phyloP scores from a whole-genome alignment of 1,139 yeast genomes.

The Spencermartinsiella ligniputridi region DNA sequence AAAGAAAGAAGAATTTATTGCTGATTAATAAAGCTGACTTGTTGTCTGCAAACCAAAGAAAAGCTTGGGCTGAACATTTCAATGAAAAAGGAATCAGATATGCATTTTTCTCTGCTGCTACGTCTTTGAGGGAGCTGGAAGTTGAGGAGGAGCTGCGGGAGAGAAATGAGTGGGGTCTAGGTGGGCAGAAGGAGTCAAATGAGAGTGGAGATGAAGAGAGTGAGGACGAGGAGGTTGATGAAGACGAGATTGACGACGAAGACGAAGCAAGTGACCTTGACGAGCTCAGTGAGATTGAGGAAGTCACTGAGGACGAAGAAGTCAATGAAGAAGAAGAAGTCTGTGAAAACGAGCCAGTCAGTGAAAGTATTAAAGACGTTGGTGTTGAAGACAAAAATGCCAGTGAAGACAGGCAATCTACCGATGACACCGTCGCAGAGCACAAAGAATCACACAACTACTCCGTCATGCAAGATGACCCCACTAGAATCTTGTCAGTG shows the following conservation, averaged over 20 bases:
- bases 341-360: slow-evolving; percentile 21
- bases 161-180: slow-evolving; percentile 12
- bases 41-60: slow-evolving; percentile 69
- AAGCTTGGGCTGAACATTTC: slow-evolving; percentile 84
- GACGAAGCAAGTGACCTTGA: slow-evolving; percentile 19
- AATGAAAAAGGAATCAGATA: slow-evolving; percentile 62
- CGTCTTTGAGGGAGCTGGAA: slow-evolving; percentile 42
- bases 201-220: slow-evolving; percentile 16
- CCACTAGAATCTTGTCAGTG: slow-evolving; percentile 69
- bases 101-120: slow-evolving; percentile 89
- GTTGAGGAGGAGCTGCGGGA: slow-evolving; percentile 19
- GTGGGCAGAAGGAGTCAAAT: slow-evolving; percentile 20
- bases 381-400: slow-evolving; percentile 20
- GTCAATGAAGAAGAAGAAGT: slow-evolving; percentile 19
- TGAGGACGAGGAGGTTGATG: slow-evolving; percentile 22
- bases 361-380: slow-evolving; percentile 18
- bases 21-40: slow-evolving; percentile 94
- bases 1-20: slow-evolving; percentile 65
- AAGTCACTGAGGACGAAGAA: slow-evolving; percentile 7
- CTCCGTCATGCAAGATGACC: slow-evolving; percentile 34
- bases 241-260: slow-evolving; percentile 18
- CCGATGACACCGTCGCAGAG: slow-evolving; percentile 15
- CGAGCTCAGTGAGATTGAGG: slow-evolving; percentile 2
- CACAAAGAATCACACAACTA: slow-evolving; percentile 26
- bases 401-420: slow-evolving; percentile 5